These are phyloP conservation scores for Suhomyces yuchorum DNA, from an alignment of 1,139 yeast species.

Conservation along the genomic window DNA sequence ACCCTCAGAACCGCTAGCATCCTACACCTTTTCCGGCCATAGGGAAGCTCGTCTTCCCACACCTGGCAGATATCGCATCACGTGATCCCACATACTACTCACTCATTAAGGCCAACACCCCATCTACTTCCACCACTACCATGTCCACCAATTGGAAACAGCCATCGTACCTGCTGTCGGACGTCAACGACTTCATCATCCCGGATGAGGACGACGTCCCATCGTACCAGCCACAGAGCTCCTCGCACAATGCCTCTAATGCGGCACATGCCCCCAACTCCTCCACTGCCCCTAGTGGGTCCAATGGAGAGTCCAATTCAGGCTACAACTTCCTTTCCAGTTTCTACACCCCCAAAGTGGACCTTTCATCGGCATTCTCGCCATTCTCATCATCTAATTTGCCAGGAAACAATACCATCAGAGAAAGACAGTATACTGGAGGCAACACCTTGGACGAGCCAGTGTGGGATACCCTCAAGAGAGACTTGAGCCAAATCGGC, in stretches of 20 bases:
- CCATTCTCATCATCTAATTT: slow-evolving; percentile 36
- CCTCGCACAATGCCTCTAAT: slow-evolving; percentile 1
- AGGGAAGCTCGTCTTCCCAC: too few species aligned
- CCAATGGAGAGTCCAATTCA: neutral
- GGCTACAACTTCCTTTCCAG: slow-evolving; percentile 10
- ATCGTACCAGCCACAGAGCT: slow-evolving; percentile 2
- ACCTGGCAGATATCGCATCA: too few species aligned
- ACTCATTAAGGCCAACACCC: neutral
- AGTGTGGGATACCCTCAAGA: slow-evolving; percentile 62
- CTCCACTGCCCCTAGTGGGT: neutral
- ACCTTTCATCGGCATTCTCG: slow-evolving; percentile 41
- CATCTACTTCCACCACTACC: neutral
- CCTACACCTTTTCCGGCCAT: too few species aligned
- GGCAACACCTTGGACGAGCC: slow-evolving; percentile 89
- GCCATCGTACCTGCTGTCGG: slow-evolving; percentile 16
- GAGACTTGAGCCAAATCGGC: slow-evolving; percentile 71
- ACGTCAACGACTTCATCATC: slow-evolving; percentile 24
- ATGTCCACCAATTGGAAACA: slow-evolving; percentile 5
- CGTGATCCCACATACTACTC: neutral
- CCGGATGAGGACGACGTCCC: slow-evolving; percentile 24
- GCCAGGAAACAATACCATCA: slow-evolving; percentile 54
- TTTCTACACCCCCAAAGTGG: slow-evolving; percentile 41
- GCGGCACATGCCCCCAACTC: neutral
- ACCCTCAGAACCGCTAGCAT: too few species aligned
- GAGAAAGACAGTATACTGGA: slow-evolving; percentile 75